Evolutionary conservation across 2,329 filamentous ascomycete genomes (phyloP).

Genomic region (Hypoxylon sp.): DNA sequence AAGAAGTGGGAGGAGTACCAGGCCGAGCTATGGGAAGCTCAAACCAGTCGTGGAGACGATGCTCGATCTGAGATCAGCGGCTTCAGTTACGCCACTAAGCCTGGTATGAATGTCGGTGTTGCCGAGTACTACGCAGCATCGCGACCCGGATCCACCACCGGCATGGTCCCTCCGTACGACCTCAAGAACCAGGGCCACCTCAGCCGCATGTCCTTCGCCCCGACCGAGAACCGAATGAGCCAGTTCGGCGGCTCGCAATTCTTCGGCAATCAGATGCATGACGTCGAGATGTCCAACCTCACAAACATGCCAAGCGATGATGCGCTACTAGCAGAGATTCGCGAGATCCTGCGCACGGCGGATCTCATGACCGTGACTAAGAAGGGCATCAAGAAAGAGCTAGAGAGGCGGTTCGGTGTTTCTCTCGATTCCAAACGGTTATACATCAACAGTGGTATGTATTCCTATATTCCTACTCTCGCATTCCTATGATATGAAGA

Average conservation of each 20-base stretch:
- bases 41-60: conserved; percentile 85
- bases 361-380: conserved; percentile 99
- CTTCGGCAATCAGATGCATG: conserved; percentile 68
- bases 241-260: conserved; percentile 72
- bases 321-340: conserved; percentile 90
- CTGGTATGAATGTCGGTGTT: conserved; percentile 64
- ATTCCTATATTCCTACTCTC: conserved; percentile 7
- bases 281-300: conserved; percentile 82
- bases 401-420: conserved; percentile 91
- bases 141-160: conserved; percentile 68
- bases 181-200: conserved; percentile 60
- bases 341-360: conserved; percentile 89
- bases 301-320: conserved; percentile 87
- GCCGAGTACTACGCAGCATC: conserved; percentile 78
- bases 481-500: conserved; percentile 42
- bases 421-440: conserved; percentile 87
- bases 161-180: conserved; percentile 61
- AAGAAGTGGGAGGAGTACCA: conserved; percentile 99
- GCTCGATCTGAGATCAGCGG: conserved; percentile 90
- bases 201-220: conserved; percentile 83
- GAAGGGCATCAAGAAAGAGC: conserved; percentile 95
- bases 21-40: conserved; percentile 95
- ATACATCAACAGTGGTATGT: conserved; percentile 93
- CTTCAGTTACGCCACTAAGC: conserved; percentile 93
- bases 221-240: conserved; percentile 76